Evolutionary conservation across 2,329 filamentous ascomycete genomes (phyloP), one percentile per base, ranked within the genome.

Genomic region (Neoascochyta sp.): DNA sequence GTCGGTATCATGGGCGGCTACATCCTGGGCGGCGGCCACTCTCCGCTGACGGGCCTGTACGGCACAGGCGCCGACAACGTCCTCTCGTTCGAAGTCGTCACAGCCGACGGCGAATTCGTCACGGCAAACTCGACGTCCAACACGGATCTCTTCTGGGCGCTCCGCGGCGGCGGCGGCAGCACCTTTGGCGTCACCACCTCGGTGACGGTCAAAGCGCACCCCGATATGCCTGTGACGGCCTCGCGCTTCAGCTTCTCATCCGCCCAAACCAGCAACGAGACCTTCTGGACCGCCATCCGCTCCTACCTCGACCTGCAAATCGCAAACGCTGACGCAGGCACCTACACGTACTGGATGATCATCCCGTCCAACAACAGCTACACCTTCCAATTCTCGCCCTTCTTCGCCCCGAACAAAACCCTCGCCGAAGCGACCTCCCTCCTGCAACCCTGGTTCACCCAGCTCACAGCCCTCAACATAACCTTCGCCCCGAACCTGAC

Each of bases 21-120:
- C 42, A 57, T 63, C 5, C 58, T 60, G 22, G 74, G 72, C 9
- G 75, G 73, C 23, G 76, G 76, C 0, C 73, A 79, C 51, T 71
- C 68, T 8, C 73, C 73, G 3, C 45, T 80, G 30, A 68, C 68
- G 8, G 54, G 41, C 60, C 66, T 37, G 57, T 71, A 71, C 40
- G 59, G 58, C 3, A 61, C 52, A 4, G 59, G 54, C 13, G 57
- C 57, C 10, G 58, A 62, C 34, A 55, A 60, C n/a, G 54, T 62
- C 4, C 52, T 63, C 12, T 44, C 56, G 5, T 55, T 51, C 17
- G 52, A 60, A 24, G 56, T 57, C 29, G 51, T 59, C 21, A 59
- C 53, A 14, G 53, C 60, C 3, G 43, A 49, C 30, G 58, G 52
- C 27, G 44, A 54, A 8, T 54, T 50, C 22, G 52, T 57, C 4